Base-by-base conservation (phyloP, 164 flowering plant genomes). In the Pachysandra terminalis region DNA sequence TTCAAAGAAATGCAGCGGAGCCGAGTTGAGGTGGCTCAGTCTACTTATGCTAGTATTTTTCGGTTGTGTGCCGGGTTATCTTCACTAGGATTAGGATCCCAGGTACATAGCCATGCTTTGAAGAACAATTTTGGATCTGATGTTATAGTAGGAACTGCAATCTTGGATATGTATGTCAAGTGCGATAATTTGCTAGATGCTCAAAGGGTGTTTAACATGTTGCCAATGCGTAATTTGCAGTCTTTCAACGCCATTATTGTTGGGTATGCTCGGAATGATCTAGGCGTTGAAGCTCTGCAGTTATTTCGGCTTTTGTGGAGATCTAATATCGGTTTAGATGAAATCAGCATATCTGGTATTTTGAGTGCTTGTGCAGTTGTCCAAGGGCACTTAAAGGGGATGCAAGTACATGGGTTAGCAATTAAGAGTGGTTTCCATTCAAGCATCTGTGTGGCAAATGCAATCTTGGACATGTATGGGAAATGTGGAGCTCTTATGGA, bases 391-490 rank as follows among this genome's bases (percentile, higher is more conserved):
- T 35, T 63, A n/a, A 81, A 82, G 66, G 97, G 97, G 59, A 65
- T 69, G 55, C 92, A 88, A 77, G 60, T 92, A 19, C 96, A 92
- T 75, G 84, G 80, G 0, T 72, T 88, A 65, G 83, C 83, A 21
- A 45, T 80, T 0, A 92, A 90, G 82, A 79, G 71, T 64, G 71
- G 59, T 23, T 75, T 78, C 15, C 45, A 10, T 54, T 76, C 79
- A 24, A 76, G 78, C 68, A 79, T 77, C 49, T 89, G 96, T 77
- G 96, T 90, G 0, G 81, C 82, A 41, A 90, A 90, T 81, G 90
- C 97, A 35, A 77, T 87, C 35, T 62, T 92, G 67, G 97, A 92
- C 73, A 90, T 90, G 96, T 90, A 92, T 77, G 94, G 94, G 56
- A 91, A 88, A 80, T 88, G 92, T 69, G 81, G 87, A 74, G 80